Evolutionary conservation across 2,329 filamentous ascomycete species (phyloP).

Genomic region (Colletotrichum tamarilloi): DNA sequence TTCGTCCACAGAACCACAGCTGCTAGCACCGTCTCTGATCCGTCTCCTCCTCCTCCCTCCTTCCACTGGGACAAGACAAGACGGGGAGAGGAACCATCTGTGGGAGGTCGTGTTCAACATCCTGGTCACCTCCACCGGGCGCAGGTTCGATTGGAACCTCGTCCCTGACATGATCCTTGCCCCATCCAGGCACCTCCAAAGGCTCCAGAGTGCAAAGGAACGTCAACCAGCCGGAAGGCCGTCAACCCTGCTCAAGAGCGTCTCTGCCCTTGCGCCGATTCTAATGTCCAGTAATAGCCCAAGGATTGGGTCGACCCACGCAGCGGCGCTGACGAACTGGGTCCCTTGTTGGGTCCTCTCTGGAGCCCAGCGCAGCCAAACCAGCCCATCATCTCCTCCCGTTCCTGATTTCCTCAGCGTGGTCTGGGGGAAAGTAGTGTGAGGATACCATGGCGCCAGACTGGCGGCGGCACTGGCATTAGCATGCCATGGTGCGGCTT

Average conservation of each 20-base stretch:
- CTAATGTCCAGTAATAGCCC: constrained; percentile 30
- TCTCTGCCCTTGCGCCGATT: constrained; percentile 10
- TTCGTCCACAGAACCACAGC: no score
- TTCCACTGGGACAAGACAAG: neutral
- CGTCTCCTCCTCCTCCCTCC: neutral
- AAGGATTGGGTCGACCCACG: constrained; percentile 31
- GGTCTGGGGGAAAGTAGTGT: neutral
- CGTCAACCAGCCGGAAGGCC: constrained; percentile 25
- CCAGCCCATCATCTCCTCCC: neutral
- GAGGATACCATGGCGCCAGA: neutral
- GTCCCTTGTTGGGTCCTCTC: neutral
- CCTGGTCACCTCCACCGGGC: constrained; percentile 25
- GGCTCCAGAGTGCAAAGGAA: constrained; percentile 2
- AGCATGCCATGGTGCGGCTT: constrained; percentile 10
- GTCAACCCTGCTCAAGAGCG: neutral
- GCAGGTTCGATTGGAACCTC: constrained; percentile 32
- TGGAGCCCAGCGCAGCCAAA: neutral
- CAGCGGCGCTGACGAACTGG: constrained; percentile 26
- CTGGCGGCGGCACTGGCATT: neutral
- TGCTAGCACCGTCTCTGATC: neutral
- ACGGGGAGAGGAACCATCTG: neutral
- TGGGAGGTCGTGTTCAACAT: constrained; percentile 6
- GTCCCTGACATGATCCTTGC: constrained; percentile 32
- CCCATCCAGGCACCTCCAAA: neutral
- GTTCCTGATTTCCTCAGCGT: neutral